Evolutionary conservation across 75 land plant genomes (phyloP).

Genomic region (Isoetes taiwanensis): DNA sequence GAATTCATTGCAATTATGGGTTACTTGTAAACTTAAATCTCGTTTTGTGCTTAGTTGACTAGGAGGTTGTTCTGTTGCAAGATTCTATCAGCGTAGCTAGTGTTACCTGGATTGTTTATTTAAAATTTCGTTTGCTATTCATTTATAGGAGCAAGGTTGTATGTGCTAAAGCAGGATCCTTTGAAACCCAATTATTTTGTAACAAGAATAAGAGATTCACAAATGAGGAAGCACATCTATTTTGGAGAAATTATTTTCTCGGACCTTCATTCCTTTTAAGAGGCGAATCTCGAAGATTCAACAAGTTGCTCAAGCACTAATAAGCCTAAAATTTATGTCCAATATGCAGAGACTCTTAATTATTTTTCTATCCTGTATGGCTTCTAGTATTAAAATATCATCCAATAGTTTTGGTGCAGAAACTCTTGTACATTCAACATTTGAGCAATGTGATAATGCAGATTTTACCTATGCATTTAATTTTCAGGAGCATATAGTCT

Average conservation of each 20-base stretch:
- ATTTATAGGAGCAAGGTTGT: too few relatives aligned
- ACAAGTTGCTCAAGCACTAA: conserved; percentile 16
- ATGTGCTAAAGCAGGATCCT: too few relatives aligned
- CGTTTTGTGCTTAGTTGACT: too few relatives aligned
- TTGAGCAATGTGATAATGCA: conserved; percentile 51
- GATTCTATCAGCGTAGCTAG: too few relatives aligned
- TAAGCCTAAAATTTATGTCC: background rate
- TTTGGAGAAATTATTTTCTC: conserved; percentile 46
- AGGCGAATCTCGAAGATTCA: conserved; percentile 10
- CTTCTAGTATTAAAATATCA: background rate
- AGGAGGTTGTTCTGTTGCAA: too few relatives aligned
- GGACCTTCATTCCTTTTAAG: conserved; percentile 31
- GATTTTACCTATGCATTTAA: conserved; percentile 70
- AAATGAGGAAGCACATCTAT: background rate
- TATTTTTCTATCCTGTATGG: background rate
- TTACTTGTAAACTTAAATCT: too few relatives aligned
- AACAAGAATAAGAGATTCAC: background rate
- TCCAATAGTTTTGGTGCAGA: conserved; percentile 27
- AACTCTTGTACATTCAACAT: conserved; percentile 67
- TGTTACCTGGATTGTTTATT: too few relatives aligned
- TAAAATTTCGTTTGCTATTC: too few relatives aligned
- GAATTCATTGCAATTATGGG: too few relatives aligned
- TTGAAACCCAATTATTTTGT: too few relatives aligned
- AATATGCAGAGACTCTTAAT: background rate
- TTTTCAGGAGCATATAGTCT: conserved; percentile 49